A percentile compares a stretch with the other conserved stretches of the same genome.
These are phyloP conservation scores for Boehmeria nivea DNA, from an alignment of 306 rosid species.

Conservation along the genomic window DNA sequence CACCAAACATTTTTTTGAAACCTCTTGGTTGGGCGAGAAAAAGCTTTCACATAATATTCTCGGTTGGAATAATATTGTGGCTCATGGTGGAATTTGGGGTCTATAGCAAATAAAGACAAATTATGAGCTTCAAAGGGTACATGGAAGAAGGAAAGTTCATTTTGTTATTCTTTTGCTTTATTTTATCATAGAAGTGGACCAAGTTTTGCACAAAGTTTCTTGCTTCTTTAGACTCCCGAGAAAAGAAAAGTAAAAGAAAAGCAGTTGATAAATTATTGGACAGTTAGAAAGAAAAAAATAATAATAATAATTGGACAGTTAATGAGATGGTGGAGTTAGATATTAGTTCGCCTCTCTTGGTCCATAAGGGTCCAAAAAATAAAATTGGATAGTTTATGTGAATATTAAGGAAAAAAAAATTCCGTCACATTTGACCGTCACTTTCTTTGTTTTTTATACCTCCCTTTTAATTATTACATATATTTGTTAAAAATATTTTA, in stretches of 20 bases:
- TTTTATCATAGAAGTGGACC: background rate
- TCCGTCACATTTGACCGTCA: too few relatives aligned
- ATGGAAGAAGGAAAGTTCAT: conserved; percentile 3
- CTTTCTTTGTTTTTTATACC: too few relatives aligned
- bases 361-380: too few relatives aligned
- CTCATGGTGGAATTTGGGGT: background rate
- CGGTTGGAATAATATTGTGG: background rate
- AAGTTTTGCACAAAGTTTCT: background rate
- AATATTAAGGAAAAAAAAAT: too few relatives aligned
- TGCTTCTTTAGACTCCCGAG: background rate
- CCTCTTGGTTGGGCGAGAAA: background rate
- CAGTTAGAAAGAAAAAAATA: too few relatives aligned
- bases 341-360: too few relatives aligned
- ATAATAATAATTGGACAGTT: too few relatives aligned
- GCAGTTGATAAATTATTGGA: too few relatives aligned
- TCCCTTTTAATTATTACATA: too few relatives aligned
- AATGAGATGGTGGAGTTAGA: too few relatives aligned
- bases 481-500: too few relatives aligned
- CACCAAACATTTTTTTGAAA: background rate
- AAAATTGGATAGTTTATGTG: too few relatives aligned
- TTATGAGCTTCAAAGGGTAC: background rate
- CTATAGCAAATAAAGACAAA: conserved; percentile 1
- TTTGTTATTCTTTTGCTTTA: background rate
- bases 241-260: background rate
- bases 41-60: background rate